phyloP scores from a whole-genome alignment of 495 filamentous ascomycete species.

The Penicillium alfredii region DNA sequence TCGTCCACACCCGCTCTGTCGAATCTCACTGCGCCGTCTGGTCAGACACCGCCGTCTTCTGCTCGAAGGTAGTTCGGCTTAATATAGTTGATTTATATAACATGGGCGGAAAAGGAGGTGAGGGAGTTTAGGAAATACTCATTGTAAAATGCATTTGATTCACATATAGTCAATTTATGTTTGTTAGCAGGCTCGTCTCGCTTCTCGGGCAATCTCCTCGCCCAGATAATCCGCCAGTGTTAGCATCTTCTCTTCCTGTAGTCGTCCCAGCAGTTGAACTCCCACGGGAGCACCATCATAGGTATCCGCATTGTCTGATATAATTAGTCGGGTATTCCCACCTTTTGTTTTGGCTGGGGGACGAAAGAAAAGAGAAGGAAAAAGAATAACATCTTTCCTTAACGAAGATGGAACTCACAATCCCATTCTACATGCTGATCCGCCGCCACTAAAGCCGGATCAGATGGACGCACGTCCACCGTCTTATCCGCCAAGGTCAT shows the following conservation, averaged over 20 bases:
- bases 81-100: neutral
- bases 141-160: neutral
- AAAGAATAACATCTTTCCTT: neutral
- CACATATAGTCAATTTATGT: neutral
- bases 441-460: conserved; percentile 32
- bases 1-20: conserved; percentile 8
- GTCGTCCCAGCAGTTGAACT: conserved; percentile 46
- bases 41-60: conserved; percentile 22
- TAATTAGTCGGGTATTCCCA: neutral
- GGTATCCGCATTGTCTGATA: conserved; percentile 44
- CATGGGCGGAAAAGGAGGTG: neutral
- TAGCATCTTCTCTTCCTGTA: conserved; percentile 51
- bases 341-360: no score
- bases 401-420: conserved; percentile 41
- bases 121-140: no score
- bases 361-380: no score
- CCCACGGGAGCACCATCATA: conserved; percentile 52
- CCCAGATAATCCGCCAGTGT: conserved; percentile 36
- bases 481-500: conserved; percentile 51
- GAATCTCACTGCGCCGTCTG: conserved; percentile 4
- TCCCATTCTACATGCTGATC: conserved; percentile 40
- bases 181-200: neutral
- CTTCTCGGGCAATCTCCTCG: conserved; percentile 12
- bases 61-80: conserved; percentile 6
- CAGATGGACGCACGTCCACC: conserved; percentile 40